These are phyloP conservation scores for Curvularia sp. DNA, from an alignment of 2,329 filamentous ascomycete species.

Conservation along the genomic window DNA sequence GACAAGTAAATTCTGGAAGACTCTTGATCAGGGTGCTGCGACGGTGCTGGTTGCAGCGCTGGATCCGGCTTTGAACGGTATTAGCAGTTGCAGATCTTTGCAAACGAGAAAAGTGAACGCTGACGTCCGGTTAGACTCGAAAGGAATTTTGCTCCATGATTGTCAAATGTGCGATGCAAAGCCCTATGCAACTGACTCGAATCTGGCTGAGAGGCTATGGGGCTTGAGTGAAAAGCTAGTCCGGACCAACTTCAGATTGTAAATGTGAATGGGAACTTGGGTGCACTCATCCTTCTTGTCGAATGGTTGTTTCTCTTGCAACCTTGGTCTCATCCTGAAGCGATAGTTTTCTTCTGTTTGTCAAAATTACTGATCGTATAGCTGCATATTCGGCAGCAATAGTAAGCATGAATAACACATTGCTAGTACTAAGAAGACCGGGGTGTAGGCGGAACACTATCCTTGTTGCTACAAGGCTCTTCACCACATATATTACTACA, in stretches of 20 bases:
- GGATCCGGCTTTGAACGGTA: constrained; percentile 41
- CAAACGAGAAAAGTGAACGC: background rate
- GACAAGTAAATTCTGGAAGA: constrained; percentile 44
- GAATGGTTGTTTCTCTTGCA: background rate
- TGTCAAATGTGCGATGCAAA: constrained; percentile 38
- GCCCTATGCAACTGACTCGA: constrained; percentile 35
- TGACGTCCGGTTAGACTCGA: constrained; percentile 24
- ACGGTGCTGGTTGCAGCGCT: constrained; percentile 43
- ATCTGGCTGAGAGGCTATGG: constrained; percentile 42
- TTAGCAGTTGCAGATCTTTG: background rate
- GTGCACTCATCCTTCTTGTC: too few relatives aligned
- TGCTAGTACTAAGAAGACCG: too few relatives aligned
- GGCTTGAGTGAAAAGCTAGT: constrained; percentile 42
- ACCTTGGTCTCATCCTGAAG: too few relatives aligned
- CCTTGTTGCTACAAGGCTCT: too few relatives aligned
- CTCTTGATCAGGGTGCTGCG: constrained; percentile 42
- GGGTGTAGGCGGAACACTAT: too few relatives aligned
- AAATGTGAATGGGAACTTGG: constrained; percentile 2
- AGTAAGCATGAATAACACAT: too few relatives aligned
- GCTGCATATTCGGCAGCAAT: too few relatives aligned
- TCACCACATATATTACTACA: background rate
- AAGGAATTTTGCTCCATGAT: constrained; percentile 38
- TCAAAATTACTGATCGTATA: too few relatives aligned
- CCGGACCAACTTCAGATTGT: constrained; percentile 35
- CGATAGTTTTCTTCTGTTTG: too few relatives aligned